phyloP scores from a whole-genome alignment of 306 rosid species.

The Begonia fuchsioides region DNA sequence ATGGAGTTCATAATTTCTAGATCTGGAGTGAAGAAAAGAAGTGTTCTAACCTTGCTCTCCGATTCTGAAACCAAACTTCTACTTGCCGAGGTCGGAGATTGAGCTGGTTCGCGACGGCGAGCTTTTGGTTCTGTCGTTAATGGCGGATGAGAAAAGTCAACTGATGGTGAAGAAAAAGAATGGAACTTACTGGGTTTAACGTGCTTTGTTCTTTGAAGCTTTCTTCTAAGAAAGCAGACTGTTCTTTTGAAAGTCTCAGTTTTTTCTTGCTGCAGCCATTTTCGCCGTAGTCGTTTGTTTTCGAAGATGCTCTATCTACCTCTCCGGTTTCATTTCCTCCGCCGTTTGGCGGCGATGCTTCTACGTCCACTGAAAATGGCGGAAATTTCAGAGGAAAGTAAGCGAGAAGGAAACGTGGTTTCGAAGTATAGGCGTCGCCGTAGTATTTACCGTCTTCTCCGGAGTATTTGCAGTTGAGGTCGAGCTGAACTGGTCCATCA shows the following conservation, averaged over 20 bases:
- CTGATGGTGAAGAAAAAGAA: not conserved
- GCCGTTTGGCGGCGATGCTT: conserved; percentile 14
- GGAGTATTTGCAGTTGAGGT: conserved; percentile 17
- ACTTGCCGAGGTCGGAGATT: no score
- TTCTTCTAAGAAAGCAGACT: conserved; percentile 27
- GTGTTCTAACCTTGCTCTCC: conserved; percentile 25
- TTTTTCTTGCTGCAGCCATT: conserved; percentile 18
- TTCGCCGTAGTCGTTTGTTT: conserved; percentile 21
- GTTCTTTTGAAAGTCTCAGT: conserved; percentile 23
- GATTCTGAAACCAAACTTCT: conserved; percentile 27
- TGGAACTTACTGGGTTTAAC: conserved; percentile 18
- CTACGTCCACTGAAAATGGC: conserved; percentile 2
- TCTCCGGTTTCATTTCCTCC: conserved; percentile 5
- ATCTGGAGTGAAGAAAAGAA: no score
- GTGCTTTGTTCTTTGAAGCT: conserved; percentile 27
- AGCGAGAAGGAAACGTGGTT: not conserved
- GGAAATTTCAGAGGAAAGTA: not conserved
- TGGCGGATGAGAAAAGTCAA: not conserved
- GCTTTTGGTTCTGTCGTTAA: not conserved
- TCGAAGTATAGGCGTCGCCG: no score
- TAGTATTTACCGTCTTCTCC: conserved; percentile 10
- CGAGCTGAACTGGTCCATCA: conserved; percentile 17
- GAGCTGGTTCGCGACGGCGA: conserved; percentile 12
- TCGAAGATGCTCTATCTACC: conserved; percentile 11
- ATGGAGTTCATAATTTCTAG: no score